Evolutionary conservation across 2,329 filamentous ascomycete species (phyloP), one percentile per base, ranked within the genome.

Genomic region (Xylariomycetidae sp.): DNA sequence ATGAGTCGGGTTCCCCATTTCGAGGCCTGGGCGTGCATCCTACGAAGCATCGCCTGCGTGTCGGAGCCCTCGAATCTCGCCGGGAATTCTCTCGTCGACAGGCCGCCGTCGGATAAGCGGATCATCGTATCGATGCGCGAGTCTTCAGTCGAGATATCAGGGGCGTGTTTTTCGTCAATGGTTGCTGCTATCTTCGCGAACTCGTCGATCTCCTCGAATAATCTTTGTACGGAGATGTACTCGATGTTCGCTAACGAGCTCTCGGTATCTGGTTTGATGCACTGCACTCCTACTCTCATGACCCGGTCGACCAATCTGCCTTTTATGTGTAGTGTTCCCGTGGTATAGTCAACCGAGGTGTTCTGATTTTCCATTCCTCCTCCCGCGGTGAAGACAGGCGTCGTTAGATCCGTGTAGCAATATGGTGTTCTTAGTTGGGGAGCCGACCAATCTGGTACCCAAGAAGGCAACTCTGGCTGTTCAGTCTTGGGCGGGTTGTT

Each of bases 401-500:
- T 48, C 16, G 25, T 40, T 25, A 55, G 18, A 2, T 31, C 33
- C 4, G 34, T n/a, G 27, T 59, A 59, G 2, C 48, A 44, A 5
- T 44, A 29, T 1, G 57, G 54, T 6, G 49, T 34, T 4, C 16
- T 25, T 12, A 61, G 2, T 7, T 17, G 26, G n/a, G 32, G 20
- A 6, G 25, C 16, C n/a, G 51, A 46, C 57, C 57, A 60, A 37
- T 61, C 57, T 6, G 57, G 55, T 4, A 53, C 54, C 58, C 58
- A 61, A 3, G 56, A 58, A 3, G 57, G 58, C 13, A 59, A 16
- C 3, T 33, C n/a, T n/a, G n/a, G 37, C 2, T 25, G 10, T 2
- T 44, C 37, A 15, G 23, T 26, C 14, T 51, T 53, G 3, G 50
- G 49, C 5, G n/a, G n/a, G n/a, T n/a, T n/a, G n/a, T 44, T 35